Evolutionary conservation across 2,329 filamentous ascomycete species (phyloP), one percentile per base, ranked within the genome.

Genomic region (Ambrosiella cleistominuta): DNA sequence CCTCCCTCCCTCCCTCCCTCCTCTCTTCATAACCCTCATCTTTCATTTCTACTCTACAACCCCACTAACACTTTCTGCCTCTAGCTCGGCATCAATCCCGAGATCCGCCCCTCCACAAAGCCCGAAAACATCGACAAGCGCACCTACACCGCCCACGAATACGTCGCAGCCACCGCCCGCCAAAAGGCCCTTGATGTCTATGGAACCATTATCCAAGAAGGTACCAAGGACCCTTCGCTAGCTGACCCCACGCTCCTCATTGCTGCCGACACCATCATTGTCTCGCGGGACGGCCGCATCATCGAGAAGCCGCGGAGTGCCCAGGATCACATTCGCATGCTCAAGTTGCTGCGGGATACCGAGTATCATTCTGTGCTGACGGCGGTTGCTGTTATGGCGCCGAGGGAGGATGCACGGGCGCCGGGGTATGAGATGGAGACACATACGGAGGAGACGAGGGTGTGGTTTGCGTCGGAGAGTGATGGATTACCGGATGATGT

Each of bases 271-370:
- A 97, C 93, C 0, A 76, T 98, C 58, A 87, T 98, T 62, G 86
- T 93, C 12, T 84, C 82, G 8, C 77, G 80, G 9, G 73, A 79
- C 45, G 90, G 90, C 0, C 75, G 79, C 56, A 88, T 98, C 57
- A 73, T 98, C 2, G 93, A 98, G 75, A 98, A 98, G 73, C 93
- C 93, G 9, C 76, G 83, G 57, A 86, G 75, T 62, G 87, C 91
- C 70, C 79, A 78, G 5, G 84, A 95, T 47, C 93, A 98, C 70
- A 73, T 90, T 50, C 73, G 78, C 37, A 97, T 95, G 87, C 74
- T 98, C 62, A 85, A 83, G 69, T 78, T 80, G 68, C 74, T 98
- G 66, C 76, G 93, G 47, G 88, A 96, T 70, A 82, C 82, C 51
- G 75, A 78, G 38, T 70, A 79, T 63, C 93, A 97, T 72, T 85